Percentiles rank a stretch among this genome's conserved stretches.
phyloP scores from a whole-genome alignment of 1,284 basidiomycete genomes.

The Vanrija sp. region DNA sequence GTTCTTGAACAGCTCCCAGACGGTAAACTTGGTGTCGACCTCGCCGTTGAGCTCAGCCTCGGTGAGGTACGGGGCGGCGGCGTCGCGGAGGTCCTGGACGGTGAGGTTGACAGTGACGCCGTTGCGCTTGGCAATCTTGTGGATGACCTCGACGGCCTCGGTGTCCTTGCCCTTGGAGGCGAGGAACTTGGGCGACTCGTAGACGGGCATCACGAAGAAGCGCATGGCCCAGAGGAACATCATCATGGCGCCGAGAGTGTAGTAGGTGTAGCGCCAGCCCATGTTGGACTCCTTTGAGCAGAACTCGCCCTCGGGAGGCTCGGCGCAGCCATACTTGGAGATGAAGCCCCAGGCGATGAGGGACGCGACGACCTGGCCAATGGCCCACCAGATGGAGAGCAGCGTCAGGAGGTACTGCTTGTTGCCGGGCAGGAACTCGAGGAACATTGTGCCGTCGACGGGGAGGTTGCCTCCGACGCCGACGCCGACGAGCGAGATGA shows the following conservation, averaged over 20 bases:
- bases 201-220: conserved; percentile 49
- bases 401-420: conserved; percentile 63
- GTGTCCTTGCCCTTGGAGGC: conserved; percentile 57
- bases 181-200: conserved; percentile 62
- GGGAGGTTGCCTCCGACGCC: conserved; percentile 60
- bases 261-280: conserved; percentile 64
- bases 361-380: conserved; percentile 55
- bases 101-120: conserved; percentile 53
- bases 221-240: conserved; percentile 47
- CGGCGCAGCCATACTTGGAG: conserved; percentile 15
- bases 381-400: conserved; percentile 63
- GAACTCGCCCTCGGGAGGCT: conserved; percentile 38
- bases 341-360: conserved; percentile 49
- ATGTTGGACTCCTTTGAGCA: conserved; percentile 54
- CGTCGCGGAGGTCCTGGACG: conserved; percentile 50
- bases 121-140: conserved; percentile 55
- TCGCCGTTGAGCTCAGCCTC: conserved; percentile 21
- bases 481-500: conserved; percentile 54
- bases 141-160: conserved; percentile 55
- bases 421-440: conserved; percentile 57
- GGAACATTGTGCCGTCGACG: conserved; percentile 58
- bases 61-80: conserved; percentile 37
- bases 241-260: conserved; percentile 52
- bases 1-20: conserved; percentile 44
- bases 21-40: conserved; percentile 26